phyloP scores from a whole-genome alignment of 208 protist genomes.

The Angomonas ambiguus region DNA sequence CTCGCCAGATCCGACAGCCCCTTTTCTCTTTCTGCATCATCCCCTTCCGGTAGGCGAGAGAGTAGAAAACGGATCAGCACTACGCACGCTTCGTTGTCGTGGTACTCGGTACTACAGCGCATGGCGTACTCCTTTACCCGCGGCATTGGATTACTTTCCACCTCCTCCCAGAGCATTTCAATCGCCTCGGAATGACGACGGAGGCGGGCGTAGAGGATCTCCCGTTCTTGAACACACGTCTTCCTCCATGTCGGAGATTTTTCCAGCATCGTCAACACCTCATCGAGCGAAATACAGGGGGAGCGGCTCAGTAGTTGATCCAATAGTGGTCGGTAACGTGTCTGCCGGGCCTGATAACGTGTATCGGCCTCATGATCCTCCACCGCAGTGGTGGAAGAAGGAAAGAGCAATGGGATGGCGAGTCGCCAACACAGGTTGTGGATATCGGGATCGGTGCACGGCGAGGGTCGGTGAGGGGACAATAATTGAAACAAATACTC shows the following conservation, averaged over 20 bases:
- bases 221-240: conserved; percentile 34
- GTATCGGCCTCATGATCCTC: too few relatives aligned
- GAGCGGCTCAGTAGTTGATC: background rate
- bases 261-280: background rate
- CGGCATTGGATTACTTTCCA: conserved; percentile 18
- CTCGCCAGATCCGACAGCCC: background rate
- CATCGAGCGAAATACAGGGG: background rate
- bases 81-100: conserved; percentile 31
- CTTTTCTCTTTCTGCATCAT: conserved; percentile 2
- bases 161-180: conserved; percentile 57
- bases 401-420: background rate
- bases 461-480: background rate
- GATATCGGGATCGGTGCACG: background rate
- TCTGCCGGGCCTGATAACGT: too few relatives aligned
- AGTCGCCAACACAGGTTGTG: background rate
- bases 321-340: background rate
- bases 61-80: conserved; percentile 40
- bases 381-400: too few relatives aligned
- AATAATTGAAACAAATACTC: background rate
- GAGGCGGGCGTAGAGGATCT: conserved; percentile 53
- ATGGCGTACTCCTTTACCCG: conserved; percentile 51
- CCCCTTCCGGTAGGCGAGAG: conserved; percentile 33
- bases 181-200: conserved; percentile 48
- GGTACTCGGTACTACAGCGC: conserved; percentile 25
- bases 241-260: background rate